A percentile compares a stretch with the other conserved stretches of the same genome.
These are phyloP conservation scores for Oryza australiensis DNA, from an alignment of 176 grass and related monocot species.

Conservation along the genomic window DNA sequence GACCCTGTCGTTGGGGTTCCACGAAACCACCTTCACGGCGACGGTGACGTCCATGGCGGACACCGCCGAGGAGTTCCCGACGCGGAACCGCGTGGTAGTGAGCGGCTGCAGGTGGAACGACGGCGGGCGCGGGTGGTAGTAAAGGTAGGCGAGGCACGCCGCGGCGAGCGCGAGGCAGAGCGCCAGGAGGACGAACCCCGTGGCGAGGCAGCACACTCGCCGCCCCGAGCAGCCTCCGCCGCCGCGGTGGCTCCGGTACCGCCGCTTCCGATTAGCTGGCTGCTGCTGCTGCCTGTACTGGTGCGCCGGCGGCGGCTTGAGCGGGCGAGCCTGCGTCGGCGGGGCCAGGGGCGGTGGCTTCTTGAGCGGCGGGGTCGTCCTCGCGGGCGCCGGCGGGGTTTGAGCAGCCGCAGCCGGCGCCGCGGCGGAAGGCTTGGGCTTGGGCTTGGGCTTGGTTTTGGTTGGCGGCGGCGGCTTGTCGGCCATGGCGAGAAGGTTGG, in stretches of 20 bases:
- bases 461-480: constrained; percentile 37
- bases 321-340: constrained; percentile 43
- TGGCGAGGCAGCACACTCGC: constrained; percentile 53
- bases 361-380: constrained; percentile 31
- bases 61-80: constrained; percentile 35
- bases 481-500: constrained; percentile 30
- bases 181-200: constrained; percentile 33
- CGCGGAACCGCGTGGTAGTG: constrained; percentile 44
- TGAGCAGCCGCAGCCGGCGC: neutral
- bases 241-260: constrained; percentile 10
- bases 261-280: constrained; percentile 2
- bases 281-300: constrained; percentile 25
- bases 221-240: constrained; percentile 42
- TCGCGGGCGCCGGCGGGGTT: neutral
- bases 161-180: constrained; percentile 54
- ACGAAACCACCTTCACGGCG: constrained; percentile 37
- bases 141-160: constrained; percentile 74
- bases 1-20: constrained; percentile 75
- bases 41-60: constrained; percentile 53
- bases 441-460: constrained; percentile 19
- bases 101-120: constrained; percentile 72
- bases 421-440: constrained; percentile 21
- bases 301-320: constrained; percentile 55
- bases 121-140: constrained; percentile 70
- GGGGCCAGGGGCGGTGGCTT: constrained; percentile 43